Evolutionary conservation across 2,329 filamentous ascomycete genomes (phyloP), one percentile per base, ranked within the genome.

Genomic region (Cercospora berteroae): DNA sequence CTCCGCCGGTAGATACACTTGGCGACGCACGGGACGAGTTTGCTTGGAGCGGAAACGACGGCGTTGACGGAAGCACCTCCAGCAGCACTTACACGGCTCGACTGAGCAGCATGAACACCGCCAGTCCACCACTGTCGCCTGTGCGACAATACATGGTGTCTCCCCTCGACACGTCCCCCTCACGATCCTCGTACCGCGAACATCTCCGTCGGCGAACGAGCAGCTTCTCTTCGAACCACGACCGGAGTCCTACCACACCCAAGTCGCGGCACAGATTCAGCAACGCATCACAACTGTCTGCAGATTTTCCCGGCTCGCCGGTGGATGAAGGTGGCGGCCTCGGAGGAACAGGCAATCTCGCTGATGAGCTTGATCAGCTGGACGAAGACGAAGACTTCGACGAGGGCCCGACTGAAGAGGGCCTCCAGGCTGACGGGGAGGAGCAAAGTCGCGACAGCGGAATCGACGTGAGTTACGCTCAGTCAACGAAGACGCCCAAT

Each of bases 341-440:
- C 57, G 87, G 87, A 69, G 89, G 89, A 8, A 82, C 93, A 69
- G 92, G 91, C 33, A 94, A 93, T 73, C 79, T 95, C 59, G 92
- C 92, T 1, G 92, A 94, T 78, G 92, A 95, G 79, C 82, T 95
- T 58, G 92, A 94, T 78, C 92, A 95, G 79, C 81, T 95, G 58
- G 60, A 63, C 79, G 82, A 95, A 59, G 74, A 74, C 57, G 74
- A 77, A 7, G 74, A 74, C 33, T 70, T 74, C 52, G 74, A 73
- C 23, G 74, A 76, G 57, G 74, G 73, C 36, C 67, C 64, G 64
- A 73, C 71, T 10, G 70, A 74, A 50, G 70, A 67, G 10, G 65
- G 57, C 16, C 23, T 68, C 16, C 65, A 73, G 33, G 65, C 60
- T 29, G 60, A 71, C 55, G 69, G 65, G 20, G 66, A 72, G 55